phyloP scores from a whole-genome alignment of 805 yeast species.

The Candida tallmaniae region DNA sequence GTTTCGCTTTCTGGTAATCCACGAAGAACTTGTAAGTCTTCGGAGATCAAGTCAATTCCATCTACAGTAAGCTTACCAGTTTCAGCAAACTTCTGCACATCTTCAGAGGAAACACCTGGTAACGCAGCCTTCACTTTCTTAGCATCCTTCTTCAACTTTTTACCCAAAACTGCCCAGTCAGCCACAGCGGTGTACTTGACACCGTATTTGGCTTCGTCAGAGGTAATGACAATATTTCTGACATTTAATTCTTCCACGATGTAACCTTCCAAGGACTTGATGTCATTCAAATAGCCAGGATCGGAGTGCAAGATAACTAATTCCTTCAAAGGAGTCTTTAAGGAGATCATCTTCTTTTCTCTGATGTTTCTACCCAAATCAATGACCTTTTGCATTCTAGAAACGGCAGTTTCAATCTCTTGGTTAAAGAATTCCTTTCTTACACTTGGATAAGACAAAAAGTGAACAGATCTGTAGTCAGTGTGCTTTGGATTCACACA shows the following conservation, averaged over 20 bases:
- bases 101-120: constrained; percentile 74
- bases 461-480: constrained; percentile 86
- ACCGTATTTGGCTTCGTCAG: constrained; percentile 87
- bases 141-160: constrained; percentile 91
- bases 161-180: constrained; percentile 98
- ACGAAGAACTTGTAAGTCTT: constrained; percentile 87
- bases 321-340: constrained; percentile 90
- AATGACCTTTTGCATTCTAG: constrained; percentile 95
- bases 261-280: constrained; percentile 71
- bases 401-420: constrained; percentile 79
- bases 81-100: constrained; percentile 70
- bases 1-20: constrained; percentile 71
- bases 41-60: constrained; percentile 80
- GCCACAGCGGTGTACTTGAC: constrained; percentile 94
- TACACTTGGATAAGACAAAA: constrained; percentile 83
- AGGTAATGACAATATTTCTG: constrained; percentile 79
- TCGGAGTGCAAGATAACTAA: constrained; percentile 85
- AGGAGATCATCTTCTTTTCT: constrained; percentile 89
- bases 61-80: constrained; percentile 79
- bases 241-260: constrained; percentile 89
- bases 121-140: constrained; percentile 92
- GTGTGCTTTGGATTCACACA: constrained; percentile 38
- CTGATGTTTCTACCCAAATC: constrained; percentile 95
- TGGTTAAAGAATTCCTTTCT: constrained; percentile 78
- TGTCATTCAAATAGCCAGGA: constrained; percentile 65